Evolutionary conservation across 140 eudicot genomes (phyloP).

Genomic region (Bidens hawaiensis): DNA sequence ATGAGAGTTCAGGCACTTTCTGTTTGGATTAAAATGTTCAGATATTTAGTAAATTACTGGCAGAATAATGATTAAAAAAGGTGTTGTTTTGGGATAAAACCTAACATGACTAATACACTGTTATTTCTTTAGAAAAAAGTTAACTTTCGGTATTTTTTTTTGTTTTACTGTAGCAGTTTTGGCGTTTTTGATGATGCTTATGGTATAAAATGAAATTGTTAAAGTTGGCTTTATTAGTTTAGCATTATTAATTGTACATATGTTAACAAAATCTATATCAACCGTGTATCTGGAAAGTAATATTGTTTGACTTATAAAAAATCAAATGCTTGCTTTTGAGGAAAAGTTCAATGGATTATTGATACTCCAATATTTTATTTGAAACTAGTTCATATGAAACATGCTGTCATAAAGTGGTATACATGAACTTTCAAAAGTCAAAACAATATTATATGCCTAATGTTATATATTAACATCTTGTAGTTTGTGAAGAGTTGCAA

Average conservation of each 20-base stretch:
- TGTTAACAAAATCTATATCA: neutral
- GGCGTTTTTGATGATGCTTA: neutral
- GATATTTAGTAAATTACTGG: neutral
- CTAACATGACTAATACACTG: constrained; percentile 7
- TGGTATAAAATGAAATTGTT: neutral
- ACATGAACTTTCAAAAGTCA: constrained; percentile 6
- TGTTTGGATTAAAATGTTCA: neutral
- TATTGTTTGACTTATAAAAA: constrained; percentile 12
- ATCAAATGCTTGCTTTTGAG: constrained; percentile 23
- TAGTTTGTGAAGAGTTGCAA: constrained; percentile 26
- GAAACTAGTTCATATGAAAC: neutral
- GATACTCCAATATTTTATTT: constrained; percentile 13
- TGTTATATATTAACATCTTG: constrained; percentile 4
- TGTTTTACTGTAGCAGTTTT: neutral
- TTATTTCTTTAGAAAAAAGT: neutral
- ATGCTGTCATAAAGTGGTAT: constrained; percentile 6
- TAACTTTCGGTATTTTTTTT: neutral
- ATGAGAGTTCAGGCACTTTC: neutral
- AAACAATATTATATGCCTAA: constrained; percentile 8
- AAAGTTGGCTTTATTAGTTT: neutral
- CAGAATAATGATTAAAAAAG: constrained; percentile 1
- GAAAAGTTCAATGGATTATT: constrained; percentile 17
- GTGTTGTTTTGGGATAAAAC: constrained; percentile 11
- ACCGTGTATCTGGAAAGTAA: neutral
- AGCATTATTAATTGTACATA: neutral